A percentile compares a stretch with the other conserved stretches of the same genome.
Evolutionary conservation across 2,329 filamentous ascomycete species (phyloP).

Genomic region (Apiospora sp.): DNA sequence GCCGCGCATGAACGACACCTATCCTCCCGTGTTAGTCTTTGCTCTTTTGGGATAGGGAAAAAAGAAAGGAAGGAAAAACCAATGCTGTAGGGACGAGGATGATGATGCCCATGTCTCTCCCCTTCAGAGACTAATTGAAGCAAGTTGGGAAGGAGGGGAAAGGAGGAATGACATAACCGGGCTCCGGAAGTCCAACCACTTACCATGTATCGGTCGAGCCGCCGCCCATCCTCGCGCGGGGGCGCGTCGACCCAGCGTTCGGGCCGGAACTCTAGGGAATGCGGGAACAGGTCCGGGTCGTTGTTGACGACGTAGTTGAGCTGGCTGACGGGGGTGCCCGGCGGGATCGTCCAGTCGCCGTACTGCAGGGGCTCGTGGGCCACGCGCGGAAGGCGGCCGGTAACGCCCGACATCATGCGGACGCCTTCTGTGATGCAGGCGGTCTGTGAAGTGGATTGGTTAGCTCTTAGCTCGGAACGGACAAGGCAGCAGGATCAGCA

Average conservation of each 20-base stretch:
- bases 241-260: conserved; percentile 25
- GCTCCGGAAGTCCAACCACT: not conserved
- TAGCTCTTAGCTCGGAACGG: not conserved
- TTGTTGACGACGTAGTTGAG: conserved; percentile 21
- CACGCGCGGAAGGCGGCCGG: conserved; percentile 40
- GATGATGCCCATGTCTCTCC: no score
- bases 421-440: conserved; percentile 23
- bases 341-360: conserved; percentile 11
- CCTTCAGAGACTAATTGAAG: no score
- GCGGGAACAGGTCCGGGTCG: conserved; percentile 18
- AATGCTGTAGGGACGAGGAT: no score
- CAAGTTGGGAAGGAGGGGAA: no score
- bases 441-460: not conserved
- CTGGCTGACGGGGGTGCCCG: conserved; percentile 23
- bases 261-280: conserved; percentile 22
- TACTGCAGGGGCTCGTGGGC: conserved; percentile 34
- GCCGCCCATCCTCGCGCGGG: not conserved
- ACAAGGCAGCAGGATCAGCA: not conserved
- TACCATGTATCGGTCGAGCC: conserved; percentile 4
- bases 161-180: no score
- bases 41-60: not conserved
- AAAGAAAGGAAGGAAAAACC: not conserved
- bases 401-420: conserved; percentile 38
- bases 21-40: no score
- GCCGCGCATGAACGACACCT: conserved; percentile 18